Evolutionary conservation across 2,329 filamentous ascomycete species (phyloP), one percentile per base, ranked within the genome.

Genomic region (Fusarium sp.): DNA sequence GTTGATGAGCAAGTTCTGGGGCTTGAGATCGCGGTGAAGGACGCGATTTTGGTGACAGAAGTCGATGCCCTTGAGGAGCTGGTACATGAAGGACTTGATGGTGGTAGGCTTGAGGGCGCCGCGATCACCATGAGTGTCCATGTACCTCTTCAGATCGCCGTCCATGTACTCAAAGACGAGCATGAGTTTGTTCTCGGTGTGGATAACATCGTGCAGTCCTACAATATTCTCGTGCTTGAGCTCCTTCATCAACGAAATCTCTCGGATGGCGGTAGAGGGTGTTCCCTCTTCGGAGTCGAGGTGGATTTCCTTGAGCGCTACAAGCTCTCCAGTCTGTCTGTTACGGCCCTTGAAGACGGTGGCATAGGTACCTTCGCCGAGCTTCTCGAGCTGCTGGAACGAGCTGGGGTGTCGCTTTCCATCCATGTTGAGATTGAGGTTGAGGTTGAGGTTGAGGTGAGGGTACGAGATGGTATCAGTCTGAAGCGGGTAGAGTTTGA

Each of bases 141-240:
- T 99, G 84, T 98, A 98, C 80, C 97, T 94, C 86, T 99, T 99
- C 16, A 99, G 86, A 79, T 99, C 96, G 80, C 95, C 94, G 83
- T 99, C 96, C 95, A 99, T 98, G 83, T 92, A 97, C 83, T 99
- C 96, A 77, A 99, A 99, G 15, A 99, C 96, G 44, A 99, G 91
- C 96, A 99, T 99, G 64, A 99, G 90, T 83, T 99, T 99, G 85
- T 98, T 99, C 86, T 99, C 96, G 65, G 96, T 99, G 83, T 99
- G 96, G 78, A 99, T 98, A 63, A 99, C 96, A 87, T 99, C 96
- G 87, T 98, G 94, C 10, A 99, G 91, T 66, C 92, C 94, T 77
- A 99, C 95, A 75, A 99, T 98, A 80, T 98, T 98, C 82, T 98
- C 95, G 83, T 99, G 96, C 84, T 98, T 98, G 75, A 99, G 89